Base-by-base conservation (phyloP, 768 basidiomycete genomes). In the Imleria badia region DNA sequence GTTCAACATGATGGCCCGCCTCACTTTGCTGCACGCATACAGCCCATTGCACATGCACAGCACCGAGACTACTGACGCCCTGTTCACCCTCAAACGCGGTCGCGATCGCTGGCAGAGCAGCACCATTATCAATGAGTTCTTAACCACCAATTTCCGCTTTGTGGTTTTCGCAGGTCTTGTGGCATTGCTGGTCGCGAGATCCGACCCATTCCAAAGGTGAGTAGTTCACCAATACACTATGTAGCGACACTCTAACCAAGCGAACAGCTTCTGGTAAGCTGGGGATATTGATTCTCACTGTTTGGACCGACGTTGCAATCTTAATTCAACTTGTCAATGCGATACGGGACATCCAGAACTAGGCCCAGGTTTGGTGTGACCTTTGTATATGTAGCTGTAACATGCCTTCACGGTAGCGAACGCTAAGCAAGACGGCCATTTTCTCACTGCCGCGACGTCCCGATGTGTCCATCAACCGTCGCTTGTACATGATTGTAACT, bases 151-250 rank as follows among this genome's bases (percentile, higher is more conserved):
- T 8, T 47, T 55, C 22, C 3, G 61, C 6, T 73, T 64, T 54
- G 55, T 76, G 3, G 59, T 72, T 26, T 51, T 74, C 45, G 65
- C 78, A n/a, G 71, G 76, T 66, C 14, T 79, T 10, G 70, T 68
- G 3, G 67, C 74, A 40, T 39, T 81, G n/a, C 48, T 78, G 1
- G 65, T 72, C 11, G 46, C 78, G 30, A 45, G n/a, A n/a, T n/a
- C n/a, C n/a, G 81, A 11, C 82, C 84, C 5, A 60, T 80, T 6
- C 76, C 79, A 6, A 81, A 77, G 77, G 85, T 78, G 82, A 5
- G 54, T 44, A 3, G 14, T 46, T 44, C 20, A 0, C 38, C 11
- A 3, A 13, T 8, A n/a, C n/a, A n/a, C n/a, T 12, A 8, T 46
- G n/a, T 23, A 20, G 8, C 17, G 12, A 48, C 6, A 8, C 12